phyloP scores from a whole-genome alignment of 2,329 filamentous ascomycete species.

The Dryadomyces quercus-mongolicae region DNA sequence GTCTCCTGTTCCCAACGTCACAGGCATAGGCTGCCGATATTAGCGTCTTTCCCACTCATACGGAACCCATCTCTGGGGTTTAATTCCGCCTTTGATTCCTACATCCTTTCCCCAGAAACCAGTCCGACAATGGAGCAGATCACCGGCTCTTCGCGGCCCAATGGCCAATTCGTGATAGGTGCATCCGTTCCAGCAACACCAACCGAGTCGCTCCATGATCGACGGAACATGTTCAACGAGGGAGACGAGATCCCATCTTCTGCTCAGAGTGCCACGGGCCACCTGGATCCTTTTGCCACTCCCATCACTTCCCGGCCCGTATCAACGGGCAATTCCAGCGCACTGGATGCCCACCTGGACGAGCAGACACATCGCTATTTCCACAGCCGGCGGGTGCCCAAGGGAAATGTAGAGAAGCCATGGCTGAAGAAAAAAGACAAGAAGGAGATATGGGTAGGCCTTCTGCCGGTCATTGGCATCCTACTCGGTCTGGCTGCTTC shows the following conservation, averaged over 20 bases:
- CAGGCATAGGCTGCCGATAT: too few relatives aligned
- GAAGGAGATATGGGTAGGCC: slow-evolving; percentile 77
- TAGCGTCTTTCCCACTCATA: too few relatives aligned
- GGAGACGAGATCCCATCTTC: slow-evolving; percentile 20
- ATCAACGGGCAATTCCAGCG: slow-evolving; percentile 33
- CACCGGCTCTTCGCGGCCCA: neutral
- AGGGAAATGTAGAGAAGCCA: slow-evolving; percentile 62
- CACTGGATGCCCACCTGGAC: slow-evolving; percentile 22
- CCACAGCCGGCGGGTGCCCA: slow-evolving; percentile 59
- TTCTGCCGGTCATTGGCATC: slow-evolving; percentile 64
- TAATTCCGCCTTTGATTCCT: too few relatives aligned
- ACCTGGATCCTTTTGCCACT: slow-evolving; percentile 33
- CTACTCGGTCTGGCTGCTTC: slow-evolving; percentile 54
- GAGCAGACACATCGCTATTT: slow-evolving; percentile 47
- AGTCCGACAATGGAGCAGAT: neutral
- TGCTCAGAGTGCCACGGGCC: slow-evolving; percentile 17
- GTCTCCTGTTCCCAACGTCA: too few relatives aligned
- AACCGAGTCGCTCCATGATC: neutral
- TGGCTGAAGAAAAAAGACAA: slow-evolving; percentile 65
- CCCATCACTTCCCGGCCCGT: slow-evolving; percentile 31
- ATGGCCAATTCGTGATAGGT: neutral
- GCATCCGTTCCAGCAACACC: neutral
- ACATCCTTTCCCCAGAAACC: neutral
- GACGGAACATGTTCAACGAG: slow-evolving; percentile 28
- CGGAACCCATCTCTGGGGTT: too few relatives aligned